Evolutionary conservation across 2,329 filamentous ascomycete species (phyloP).

Genomic region (Cercospora brassicicola): DNA sequence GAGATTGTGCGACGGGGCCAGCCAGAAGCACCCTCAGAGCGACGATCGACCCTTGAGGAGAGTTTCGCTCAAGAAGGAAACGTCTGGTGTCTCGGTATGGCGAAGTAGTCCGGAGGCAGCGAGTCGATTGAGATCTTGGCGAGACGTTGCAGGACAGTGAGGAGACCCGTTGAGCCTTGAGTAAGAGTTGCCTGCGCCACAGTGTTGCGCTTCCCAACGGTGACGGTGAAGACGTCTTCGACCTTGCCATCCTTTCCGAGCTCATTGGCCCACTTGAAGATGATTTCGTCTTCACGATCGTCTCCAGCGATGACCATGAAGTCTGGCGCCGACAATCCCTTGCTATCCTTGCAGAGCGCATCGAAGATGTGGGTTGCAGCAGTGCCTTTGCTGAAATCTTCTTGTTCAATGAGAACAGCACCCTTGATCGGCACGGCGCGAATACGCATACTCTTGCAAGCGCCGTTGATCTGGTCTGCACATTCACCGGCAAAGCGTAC

Average conservation of each 20-base stretch:
- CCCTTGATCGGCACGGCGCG: conserved; percentile 77
- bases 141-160: conserved; percentile 36
- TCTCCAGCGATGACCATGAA: conserved; percentile 90
- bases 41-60: neutral
- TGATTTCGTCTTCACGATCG: conserved; percentile 87
- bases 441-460: conserved; percentile 78
- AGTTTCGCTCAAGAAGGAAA: conserved; percentile 19
- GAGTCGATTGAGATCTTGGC: conserved; percentile 35
- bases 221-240: conserved; percentile 75
- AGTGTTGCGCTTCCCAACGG: conserved; percentile 81
- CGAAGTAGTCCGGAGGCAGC: conserved; percentile 33
- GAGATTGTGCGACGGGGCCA: neutral
- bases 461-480: conserved; percentile 92
- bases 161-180: conserved; percentile 81
- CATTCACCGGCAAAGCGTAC: conserved; percentile 82
- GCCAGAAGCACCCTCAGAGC: neutral
- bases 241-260: conserved; percentile 57
- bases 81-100: conserved; percentile 27
- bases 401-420: conserved; percentile 78
- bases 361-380: conserved; percentile 74
- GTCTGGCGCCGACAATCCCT: conserved; percentile 56
- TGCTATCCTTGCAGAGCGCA: conserved; percentile 32
- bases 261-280: conserved; percentile 91
- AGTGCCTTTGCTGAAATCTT: conserved; percentile 83
- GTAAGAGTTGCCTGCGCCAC: conserved; percentile 82